Conservation (phyloP, 176 grass and related monocot species). For the Avena insularis region DNA sequence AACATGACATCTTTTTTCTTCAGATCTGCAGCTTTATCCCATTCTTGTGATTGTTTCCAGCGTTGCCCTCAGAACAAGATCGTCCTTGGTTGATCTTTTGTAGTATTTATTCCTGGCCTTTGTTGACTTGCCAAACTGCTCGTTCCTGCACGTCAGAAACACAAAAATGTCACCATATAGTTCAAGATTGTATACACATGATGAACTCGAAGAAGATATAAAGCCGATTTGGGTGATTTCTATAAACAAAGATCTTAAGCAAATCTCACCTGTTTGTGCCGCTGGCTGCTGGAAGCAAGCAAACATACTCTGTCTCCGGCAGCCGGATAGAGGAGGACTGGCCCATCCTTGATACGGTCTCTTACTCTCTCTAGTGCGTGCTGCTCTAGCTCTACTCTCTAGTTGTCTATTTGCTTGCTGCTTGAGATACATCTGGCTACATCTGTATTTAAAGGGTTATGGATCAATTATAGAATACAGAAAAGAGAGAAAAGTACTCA, state of each 20-base stretch:
- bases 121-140: slow-evolving; percentile 58
- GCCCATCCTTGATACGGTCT: neutral
- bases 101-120: slow-evolving; percentile 47
- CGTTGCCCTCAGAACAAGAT: slow-evolving; percentile 62
- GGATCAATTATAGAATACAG: neutral
- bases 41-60: slow-evolving; percentile 40
- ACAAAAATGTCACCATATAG: neutral
- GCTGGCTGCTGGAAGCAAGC: neutral
- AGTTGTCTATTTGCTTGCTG: too few relatives aligned
- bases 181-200: neutral
- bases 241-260: neutral
- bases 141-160: slow-evolving; percentile 42
- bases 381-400: too few relatives aligned
- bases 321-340: too few relatives aligned
- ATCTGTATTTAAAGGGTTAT: neutral
- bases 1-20: too few relatives aligned
- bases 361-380: too few relatives aligned
- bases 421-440: neutral
- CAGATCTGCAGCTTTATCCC: neutral
- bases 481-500: neutral
- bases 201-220: neutral
- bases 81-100: slow-evolving; percentile 33
- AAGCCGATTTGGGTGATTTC: neutral
- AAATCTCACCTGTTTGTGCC: neutral
- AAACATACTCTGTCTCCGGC: neutral